phyloP scores from a whole-genome alignment of 1,284 basidiomycete genomes.

The Ustilago trichophora region DNA sequence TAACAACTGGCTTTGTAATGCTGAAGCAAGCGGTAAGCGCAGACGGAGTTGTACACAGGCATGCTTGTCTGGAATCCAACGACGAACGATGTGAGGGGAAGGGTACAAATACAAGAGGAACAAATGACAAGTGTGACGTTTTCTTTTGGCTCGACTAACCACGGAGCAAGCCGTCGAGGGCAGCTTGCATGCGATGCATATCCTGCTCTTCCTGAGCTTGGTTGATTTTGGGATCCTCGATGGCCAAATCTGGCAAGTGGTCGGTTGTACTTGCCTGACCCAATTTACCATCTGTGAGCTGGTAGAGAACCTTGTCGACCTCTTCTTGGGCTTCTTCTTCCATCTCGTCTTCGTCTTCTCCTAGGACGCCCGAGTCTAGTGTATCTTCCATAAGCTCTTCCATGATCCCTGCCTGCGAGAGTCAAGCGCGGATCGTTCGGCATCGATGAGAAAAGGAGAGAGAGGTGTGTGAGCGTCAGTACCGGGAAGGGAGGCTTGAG shows the following conservation, averaged over 20 bases:
- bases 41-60: no score
- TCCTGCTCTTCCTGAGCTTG: conserved; percentile 51
- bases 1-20: no score
- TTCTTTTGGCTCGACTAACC: conserved; percentile 38
- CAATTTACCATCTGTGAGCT: conserved; percentile 90
- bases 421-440: conserved; percentile 18
- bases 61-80: no score
- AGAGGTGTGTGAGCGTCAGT: no score
- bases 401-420: conserved; percentile 67
- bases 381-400: conserved; percentile 69
- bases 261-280: conserved; percentile 57
- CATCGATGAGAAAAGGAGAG: conserved; percentile 48
- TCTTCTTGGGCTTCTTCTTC: conserved; percentile 97
- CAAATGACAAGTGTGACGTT: conserved; percentile 45
- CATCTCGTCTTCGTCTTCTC: conserved; percentile 84
- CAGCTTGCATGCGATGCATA: conserved; percentile 64
- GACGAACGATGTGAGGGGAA: no score
- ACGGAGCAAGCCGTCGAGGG: conserved; percentile 60
- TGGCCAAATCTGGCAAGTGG: conserved; percentile 50
- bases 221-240: conserved; percentile 41
- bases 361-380: conserved; percentile 67
- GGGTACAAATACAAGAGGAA: no score
- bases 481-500: no score
- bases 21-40: no score
- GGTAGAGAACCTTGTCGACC: conserved; percentile 94